Evolutionary conservation across 1,139 yeast species (phyloP), one percentile per base, ranked within the genome.

Genomic region (Entelexis paramagnoliae): DNA sequence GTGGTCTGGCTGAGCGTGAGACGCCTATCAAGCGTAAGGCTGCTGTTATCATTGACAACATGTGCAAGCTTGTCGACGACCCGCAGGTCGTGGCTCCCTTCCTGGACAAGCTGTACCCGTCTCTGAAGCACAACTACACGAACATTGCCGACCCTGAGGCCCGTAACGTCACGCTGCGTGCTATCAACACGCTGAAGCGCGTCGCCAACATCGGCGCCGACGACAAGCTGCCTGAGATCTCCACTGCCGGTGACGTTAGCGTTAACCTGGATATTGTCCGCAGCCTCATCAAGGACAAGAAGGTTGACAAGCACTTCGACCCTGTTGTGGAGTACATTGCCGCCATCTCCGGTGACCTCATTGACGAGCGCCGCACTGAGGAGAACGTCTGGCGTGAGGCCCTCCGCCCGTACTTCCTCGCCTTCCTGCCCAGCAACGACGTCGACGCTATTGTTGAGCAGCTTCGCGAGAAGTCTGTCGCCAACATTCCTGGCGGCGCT

Each of bases 111-210:
- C 81, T 91, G 70, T 84, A 87, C 78, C 98, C 98, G 72, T 87
- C 96, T 68, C 80, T 91, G 74, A 86, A 87, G 81, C 72, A 81
- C 71, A 91, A 91, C 86, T 81, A 82, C 76, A 75, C 85, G 69
- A 87, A 86, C 77, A 87, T 91, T 77, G 98, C 98, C 71, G 98
- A 91, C 76, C 98, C 98, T 70, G 98, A 91, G 78, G 98, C 97
- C 64, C 93, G 98, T 80, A 93, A 85, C 61, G 97, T 91, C 69
- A 91, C 98, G 66, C 77, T 79, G 69, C 89, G 97, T 79, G 98
- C 95, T 68, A 80, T 91, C 75, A 83, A 76, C 83, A 91, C 98
- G 66, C 83, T 91, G 72, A 87, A 85, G 81, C 88, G 97, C 80
- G 98, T 91, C 68, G 98, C 97, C 84, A 89, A 83, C 73, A 87